phyloP scores from a whole-genome alignment of 1,284 basidiomycete genomes.

The Fomitiporia mediterranea region DNA sequence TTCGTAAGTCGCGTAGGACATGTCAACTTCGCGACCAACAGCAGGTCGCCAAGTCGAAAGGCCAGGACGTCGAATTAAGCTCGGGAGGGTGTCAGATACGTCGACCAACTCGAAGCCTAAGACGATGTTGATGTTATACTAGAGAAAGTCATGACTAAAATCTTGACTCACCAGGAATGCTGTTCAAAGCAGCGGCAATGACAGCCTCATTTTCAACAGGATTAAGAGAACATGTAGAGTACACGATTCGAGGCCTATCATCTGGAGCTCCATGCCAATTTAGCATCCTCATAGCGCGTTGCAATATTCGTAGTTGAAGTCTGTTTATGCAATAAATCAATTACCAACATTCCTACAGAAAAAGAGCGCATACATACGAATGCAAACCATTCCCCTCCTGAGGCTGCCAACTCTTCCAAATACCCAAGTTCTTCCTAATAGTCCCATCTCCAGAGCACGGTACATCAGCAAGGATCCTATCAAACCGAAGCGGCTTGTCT shows the following conservation, averaged over 20 bases:
- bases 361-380: slow-evolving; percentile 44
- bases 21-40: slow-evolving; percentile 40
- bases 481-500: slow-evolving; percentile 62
- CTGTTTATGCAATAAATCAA: slow-evolving; percentile 35
- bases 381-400: slow-evolving; percentile 91
- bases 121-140: slow-evolving; percentile 8
- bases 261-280: slow-evolving; percentile 45
- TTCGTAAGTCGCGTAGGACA: slow-evolving; percentile 50
- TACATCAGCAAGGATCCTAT: slow-evolving; percentile 94
- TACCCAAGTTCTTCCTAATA: slow-evolving; percentile 88
- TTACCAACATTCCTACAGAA: not conserved
- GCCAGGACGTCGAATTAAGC: slow-evolving; percentile 73
- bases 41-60: slow-evolving; percentile 73
- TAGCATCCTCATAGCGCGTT: slow-evolving; percentile 89
- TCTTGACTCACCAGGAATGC: slow-evolving; percentile 52
- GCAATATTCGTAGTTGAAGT: slow-evolving; percentile 88
- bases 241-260: slow-evolving; percentile 77
- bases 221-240: slow-evolving; percentile 98
- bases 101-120: slow-evolving; percentile 81
- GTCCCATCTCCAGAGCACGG: slow-evolving; percentile 98
- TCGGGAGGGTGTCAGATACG: slow-evolving; percentile 66
- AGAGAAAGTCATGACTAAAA: slow-evolving; percentile 8
- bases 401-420: slow-evolving; percentile 92
- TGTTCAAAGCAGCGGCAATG: slow-evolving; percentile 77
- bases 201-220: slow-evolving; percentile 98